Evolutionary conservation across 331 rosid genomes (phyloP).

Genomic region (Quercus tomentella): DNA sequence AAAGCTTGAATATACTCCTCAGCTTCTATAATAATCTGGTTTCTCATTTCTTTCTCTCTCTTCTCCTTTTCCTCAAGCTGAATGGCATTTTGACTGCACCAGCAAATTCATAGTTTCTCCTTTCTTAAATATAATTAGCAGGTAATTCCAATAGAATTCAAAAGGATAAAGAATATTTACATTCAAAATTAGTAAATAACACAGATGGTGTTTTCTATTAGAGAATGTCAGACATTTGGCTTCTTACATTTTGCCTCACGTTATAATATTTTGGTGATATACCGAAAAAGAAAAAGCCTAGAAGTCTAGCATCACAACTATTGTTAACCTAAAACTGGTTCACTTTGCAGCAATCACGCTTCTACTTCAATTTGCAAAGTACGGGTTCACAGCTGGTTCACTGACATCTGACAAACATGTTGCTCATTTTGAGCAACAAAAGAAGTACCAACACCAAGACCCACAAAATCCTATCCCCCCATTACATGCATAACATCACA

Average conservation of each 20-base stretch:
- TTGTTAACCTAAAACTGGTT: background rate
- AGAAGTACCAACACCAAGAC: background rate
- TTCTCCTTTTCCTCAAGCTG: constrained; percentile 91
- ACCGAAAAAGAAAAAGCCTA: background rate
- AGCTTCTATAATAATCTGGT: constrained; percentile 89
- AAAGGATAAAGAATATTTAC: background rate
- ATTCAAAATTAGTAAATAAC: background rate
- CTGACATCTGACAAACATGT: background rate
- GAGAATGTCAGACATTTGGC: background rate
- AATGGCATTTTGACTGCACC: constrained; percentile 79
- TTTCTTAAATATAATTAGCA: constrained; percentile 9
- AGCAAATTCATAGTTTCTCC: constrained; percentile 22
- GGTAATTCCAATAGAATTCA: constrained; percentile 13
- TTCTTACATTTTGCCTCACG: background rate
- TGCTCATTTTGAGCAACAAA: background rate
- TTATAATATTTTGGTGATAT: background rate
- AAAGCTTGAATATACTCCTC: constrained; percentile 77
- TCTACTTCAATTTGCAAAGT: background rate
- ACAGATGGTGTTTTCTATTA: background rate
- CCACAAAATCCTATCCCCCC: background rate
- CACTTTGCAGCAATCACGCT: background rate
- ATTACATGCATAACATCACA: background rate
- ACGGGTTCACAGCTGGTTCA: too few relatives aligned
- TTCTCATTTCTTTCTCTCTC: constrained; percentile 84
- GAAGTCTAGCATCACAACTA: background rate